Base-by-base conservation (phyloP, 2,329 filamentous ascomycete genomes). In the Pseudocercospora crystallina region DNA sequence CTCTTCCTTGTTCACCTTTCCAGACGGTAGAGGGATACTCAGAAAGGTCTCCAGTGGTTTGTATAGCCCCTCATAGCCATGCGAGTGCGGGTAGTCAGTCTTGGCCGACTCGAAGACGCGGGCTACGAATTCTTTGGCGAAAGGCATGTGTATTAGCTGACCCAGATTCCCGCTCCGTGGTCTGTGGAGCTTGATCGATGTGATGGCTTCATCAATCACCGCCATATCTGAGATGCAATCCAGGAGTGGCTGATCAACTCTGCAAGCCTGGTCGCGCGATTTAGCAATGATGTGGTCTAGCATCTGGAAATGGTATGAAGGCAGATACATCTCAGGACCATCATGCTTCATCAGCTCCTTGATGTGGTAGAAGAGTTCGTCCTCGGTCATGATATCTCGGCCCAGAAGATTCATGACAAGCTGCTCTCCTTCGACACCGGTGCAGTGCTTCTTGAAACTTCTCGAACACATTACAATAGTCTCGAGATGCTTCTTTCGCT, bases 201-300 rank as follows among this genome's bases (percentile, higher is more conserved):
- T 47, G 7, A 54, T 30, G 1, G 36, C 38, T 14, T 43, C 29
- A 13, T 43, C 42, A 12, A 54, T 35, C 5, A 43, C 41, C 2
- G 37, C 32, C 32, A 53, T 33, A 10, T 46, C 41, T 2, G 43
- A 47, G 5, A 52, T 12, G 8, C 17, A 10, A 5, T 14, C n/a
- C n/a, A n/a, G 10, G n/a, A 52, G 13, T 1, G 38, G 9, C n/a
- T n/a, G 33, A 15, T 43, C 32, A 8, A 52, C 26, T 12, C 43
- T 36, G 11, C 11, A 12, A 3, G 43, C 37, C 29, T 43, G 32
- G 2, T 15, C 20, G 14, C 13, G 34, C 1, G 43, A 42, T 2
- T 2, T 36, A 2, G 17, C n/a, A 2, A 49, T 15, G n/a, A 50
- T 31, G 12, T 47, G 26, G 2, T 52, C 38, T 2, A 52, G 2